Base-by-base conservation (phyloP, 2,329 filamentous ascomycete species). In the Hymenoscyphus scutula region DNA sequence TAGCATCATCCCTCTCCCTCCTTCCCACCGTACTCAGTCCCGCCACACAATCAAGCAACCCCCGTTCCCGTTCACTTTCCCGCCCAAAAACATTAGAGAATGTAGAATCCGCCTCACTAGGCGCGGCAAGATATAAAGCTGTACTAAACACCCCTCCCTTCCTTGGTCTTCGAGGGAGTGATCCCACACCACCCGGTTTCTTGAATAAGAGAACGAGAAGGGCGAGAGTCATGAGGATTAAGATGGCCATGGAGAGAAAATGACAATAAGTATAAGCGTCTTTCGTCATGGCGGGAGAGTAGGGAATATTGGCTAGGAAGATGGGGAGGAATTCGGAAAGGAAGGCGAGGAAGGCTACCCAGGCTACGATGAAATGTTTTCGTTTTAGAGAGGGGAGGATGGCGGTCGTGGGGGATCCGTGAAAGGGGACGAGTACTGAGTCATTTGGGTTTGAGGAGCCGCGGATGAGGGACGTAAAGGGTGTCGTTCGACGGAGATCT, bases 291-390 rank as follows among this genome's bases (percentile, higher is more conserved):
- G 77, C 76, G 1, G 77, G 74, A 59, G 76, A 79, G 69, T 80
- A 81, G 0, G 81, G 78, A 1, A 83, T 75, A 64, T 82, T 82
- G 66, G 79, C 75, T 2, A 84, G 75, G 1, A 80, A 73, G 23
- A 82, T 73, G 1, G 81, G 81, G n/a, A 84, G 76, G 56, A 82
- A 77, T 56, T 84, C 81, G 25, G 80, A 76, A 2, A 82, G 72
- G 25, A 82, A 75, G 3, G 79, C 74, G 55, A 79, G 77, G 5
- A 77, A 65, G 0, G 79, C 76, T 10, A 79, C 75, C 13, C 76
- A 60, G 27, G 76, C 73, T 0, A 80, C 74, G 62, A 80, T 80
- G 6, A 72, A 58, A 37, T 82, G 76, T 10, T 71, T 70, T 19
- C 74, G 68, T 3, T 67, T 55, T 17, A 78, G 62, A 5, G 77